phyloP scores from a whole-genome alignment of 2,329 filamentous ascomycete species.

The Eutypa lata region DNA sequence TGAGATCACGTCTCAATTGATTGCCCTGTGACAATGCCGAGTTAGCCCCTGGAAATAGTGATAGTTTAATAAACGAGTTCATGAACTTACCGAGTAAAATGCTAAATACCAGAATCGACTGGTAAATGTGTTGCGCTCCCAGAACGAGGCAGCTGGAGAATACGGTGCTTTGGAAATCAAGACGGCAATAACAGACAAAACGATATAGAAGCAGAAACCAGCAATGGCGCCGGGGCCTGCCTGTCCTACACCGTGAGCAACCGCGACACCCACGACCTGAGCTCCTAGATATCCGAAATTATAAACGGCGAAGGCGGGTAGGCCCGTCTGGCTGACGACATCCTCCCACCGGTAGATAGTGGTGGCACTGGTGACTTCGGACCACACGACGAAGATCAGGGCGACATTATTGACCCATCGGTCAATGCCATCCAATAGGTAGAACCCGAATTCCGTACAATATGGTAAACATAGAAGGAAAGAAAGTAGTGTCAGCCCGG shows the following conservation, averaged over 20 bases:
- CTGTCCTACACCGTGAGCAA: constrained; percentile 43
- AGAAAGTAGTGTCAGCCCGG: constrained; percentile 43
- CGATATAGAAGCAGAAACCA: constrained; percentile 50
- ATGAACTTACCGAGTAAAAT: constrained; percentile 52
- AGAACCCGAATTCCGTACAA: constrained; percentile 56
- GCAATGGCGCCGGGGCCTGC: constrained; percentile 45
- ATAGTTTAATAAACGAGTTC: not conserved
- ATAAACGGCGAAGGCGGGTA: constrained; percentile 40
- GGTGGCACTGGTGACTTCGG: constrained; percentile 49
- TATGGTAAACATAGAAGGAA: constrained; percentile 55
- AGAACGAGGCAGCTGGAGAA: constrained; percentile 41
- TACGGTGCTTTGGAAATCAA: constrained; percentile 41
- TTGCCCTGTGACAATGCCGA: constrained; percentile 41
- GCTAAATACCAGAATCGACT: constrained; percentile 49
- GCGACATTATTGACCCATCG: constrained; percentile 54
- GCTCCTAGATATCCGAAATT: constrained; percentile 52
- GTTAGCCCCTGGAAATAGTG: not conserved
- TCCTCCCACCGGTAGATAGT: constrained; percentile 51
- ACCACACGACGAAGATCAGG: constrained; percentile 52
- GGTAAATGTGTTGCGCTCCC: constrained; percentile 33
- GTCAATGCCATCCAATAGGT: constrained; percentile 52
- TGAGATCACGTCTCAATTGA: constrained; percentile 53
- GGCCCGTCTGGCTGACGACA: constrained; percentile 41
- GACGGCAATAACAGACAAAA: constrained; percentile 35
- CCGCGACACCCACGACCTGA: constrained; percentile 47